A percentile compares a stretch with the other conserved stretches of the same genome.
Evolutionary conservation across 495 filamentous ascomycete genomes (phyloP).

Genomic region (Aspergillus heteromorphus): DNA sequence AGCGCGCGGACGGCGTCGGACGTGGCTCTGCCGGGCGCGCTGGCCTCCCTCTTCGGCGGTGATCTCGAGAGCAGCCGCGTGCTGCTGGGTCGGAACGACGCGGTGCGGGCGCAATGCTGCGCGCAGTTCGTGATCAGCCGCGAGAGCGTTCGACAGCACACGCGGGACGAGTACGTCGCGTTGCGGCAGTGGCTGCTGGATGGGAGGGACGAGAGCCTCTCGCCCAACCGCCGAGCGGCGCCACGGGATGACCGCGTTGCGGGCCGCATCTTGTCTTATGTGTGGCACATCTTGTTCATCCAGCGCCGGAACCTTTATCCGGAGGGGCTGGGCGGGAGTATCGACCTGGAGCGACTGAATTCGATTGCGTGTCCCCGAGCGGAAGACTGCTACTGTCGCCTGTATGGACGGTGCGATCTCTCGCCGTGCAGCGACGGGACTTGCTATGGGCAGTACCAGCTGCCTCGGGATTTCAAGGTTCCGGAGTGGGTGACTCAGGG

Average conservation of each 20-base stretch:
- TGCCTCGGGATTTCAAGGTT: conserved; percentile 30
- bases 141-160: conserved; percentile 32
- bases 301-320: conserved; percentile 21
- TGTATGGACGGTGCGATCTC: conserved; percentile 37
- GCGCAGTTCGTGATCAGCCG: conserved; percentile 40
- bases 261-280: conserved; percentile 36
- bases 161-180: conserved; percentile 34
- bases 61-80: not conserved
- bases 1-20: conserved; percentile 37
- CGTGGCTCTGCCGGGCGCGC: conserved; percentile 23
- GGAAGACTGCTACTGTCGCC: conserved; percentile 39
- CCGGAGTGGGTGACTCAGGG: conserved; percentile 17
- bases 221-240: conserved; percentile 13
- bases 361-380: conserved; percentile 32
- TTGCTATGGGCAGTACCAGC: conserved; percentile 32
- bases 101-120: conserved; percentile 40
- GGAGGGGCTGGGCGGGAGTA: conserved; percentile 4
- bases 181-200: conserved; percentile 42
- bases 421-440: conserved; percentile 22
- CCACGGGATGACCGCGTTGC: conserved; percentile 34
- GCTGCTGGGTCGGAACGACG: conserved; percentile 26
- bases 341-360: conserved; percentile 40
- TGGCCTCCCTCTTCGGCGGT: conserved; percentile 32
- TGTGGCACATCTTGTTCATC: conserved; percentile 44
- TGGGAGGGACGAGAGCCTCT: conserved; percentile 10